Evolutionary conservation across 495 filamentous ascomycete genomes (phyloP).

Genomic region (Zalerion maritima): DNA sequence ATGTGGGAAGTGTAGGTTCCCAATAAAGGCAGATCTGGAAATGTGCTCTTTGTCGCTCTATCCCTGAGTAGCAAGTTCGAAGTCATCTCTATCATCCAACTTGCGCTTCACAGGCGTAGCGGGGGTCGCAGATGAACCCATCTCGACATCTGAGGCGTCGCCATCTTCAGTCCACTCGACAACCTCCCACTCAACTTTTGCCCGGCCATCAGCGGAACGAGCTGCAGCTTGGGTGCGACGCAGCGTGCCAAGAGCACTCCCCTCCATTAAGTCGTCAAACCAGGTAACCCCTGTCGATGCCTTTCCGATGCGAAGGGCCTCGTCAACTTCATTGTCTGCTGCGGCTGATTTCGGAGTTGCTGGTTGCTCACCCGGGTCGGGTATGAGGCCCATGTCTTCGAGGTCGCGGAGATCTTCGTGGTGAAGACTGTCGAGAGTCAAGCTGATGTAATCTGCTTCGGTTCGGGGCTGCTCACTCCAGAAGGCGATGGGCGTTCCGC

Average conservation of each 20-base stretch:
- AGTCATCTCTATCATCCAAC: constrained; percentile 25
- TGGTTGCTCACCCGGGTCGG: no score
- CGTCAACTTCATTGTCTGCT: constrained; percentile 22
- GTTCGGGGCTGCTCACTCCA: constrained; percentile 58
- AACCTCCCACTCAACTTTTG: constrained; percentile 69
- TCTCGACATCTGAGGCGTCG: constrained; percentile 44
- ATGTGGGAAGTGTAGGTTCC: no score
- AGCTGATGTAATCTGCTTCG: constrained; percentile 58
- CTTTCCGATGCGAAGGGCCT: constrained; percentile 14
- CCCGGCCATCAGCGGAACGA: constrained; percentile 39
- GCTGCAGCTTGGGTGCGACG: constrained; percentile 43
- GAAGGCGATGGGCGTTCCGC: constrained; percentile 64
- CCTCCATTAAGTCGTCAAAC: constrained; percentile 69
- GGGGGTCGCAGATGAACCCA: constrained; percentile 34
- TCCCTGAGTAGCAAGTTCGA: constrained; percentile 6
- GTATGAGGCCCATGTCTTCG: constrained; percentile 52
- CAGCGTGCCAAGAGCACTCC: constrained; percentile 53
- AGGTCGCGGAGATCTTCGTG: constrained; percentile 50
- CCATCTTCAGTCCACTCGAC: constrained; percentile 56
- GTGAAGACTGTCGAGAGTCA: constrained; percentile 58
- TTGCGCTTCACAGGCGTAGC: constrained; percentile 36
- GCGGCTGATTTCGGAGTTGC: no score
- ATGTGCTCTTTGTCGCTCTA: constrained; percentile 9
- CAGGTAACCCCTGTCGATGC: constrained; percentile 48
- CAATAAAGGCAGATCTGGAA: no score